Evolutionary conservation across 345 rosid genomes (phyloP), one percentile per base, ranked within the genome.

Genomic region (Arabidopsis arenosa): DNA sequence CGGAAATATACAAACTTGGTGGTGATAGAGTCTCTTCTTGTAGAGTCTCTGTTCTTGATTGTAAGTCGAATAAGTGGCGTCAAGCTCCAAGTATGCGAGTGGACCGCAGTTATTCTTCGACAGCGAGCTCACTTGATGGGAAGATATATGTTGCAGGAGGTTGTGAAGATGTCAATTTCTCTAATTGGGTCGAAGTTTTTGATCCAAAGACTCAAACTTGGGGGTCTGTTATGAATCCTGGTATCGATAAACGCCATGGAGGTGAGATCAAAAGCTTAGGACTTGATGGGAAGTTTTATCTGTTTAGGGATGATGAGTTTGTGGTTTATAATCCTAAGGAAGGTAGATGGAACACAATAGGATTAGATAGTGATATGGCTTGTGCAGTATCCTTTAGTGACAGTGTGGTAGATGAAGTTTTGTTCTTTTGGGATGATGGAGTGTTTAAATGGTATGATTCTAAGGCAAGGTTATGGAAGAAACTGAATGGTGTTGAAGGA

Each of bases 141-240:
- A 23, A 23, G 26, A 23, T 23, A 23, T 23, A 23, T 23, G 26
- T 23, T 1, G 26, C 26, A 23, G 26, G 26, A 23, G 26, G 26
- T 23, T 23, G 26, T 23, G 26, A 23, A 23, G 26, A 23, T 23
- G 26, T 23, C 26, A 23, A 23, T 23, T 23, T 23, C 26, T 23
- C 26, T 23, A 23, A 23, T 23, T 23, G 26, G 26, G 26, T 68
- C 1, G 18, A 68, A 9, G 63, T 68, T 3, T 55, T 68, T 32
- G 52, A 68, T 56, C 63, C 73, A 17, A 55, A 68, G 63, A 68
- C 54, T 7, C 63, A 68, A 41, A 55, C 63, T 15, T 68, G 73
- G 73, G 51, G 40, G 0, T 26, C 8, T 68, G 26, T 68, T 4
- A n/a, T 9, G 0, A 68, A 68, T 10, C 73, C 73, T 3, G 54